Percentiles rank a stretch among this genome's conserved stretches.
These are phyloP conservation scores for Periglandula ipomoeae DNA, from an alignment of 2,329 filamentous ascomycete species.

Conservation along the genomic window DNA sequence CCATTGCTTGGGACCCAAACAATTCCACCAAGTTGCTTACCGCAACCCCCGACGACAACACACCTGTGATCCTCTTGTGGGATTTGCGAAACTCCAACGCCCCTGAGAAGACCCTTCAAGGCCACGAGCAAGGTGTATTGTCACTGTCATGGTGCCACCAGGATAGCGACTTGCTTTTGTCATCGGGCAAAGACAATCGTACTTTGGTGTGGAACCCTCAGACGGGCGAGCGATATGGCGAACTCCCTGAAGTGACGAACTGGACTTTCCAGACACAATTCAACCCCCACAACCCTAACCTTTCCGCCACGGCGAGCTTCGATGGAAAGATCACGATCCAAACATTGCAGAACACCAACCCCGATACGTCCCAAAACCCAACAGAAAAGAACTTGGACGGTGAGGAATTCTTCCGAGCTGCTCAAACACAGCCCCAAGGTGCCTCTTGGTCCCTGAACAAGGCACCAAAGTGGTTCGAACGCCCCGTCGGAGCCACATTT, in stretches of 20 bases:
- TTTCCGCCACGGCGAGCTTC: slow-evolving; percentile 92
- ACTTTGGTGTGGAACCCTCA: slow-evolving; percentile 96
- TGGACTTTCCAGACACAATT: slow-evolving; percentile 97
- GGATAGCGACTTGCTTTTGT: slow-evolving; percentile 80
- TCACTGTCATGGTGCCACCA: slow-evolving; percentile 94
- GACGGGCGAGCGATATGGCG: slow-evolving; percentile 77
- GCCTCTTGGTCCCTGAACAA: slow-evolving; percentile 80
- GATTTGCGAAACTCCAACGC: slow-evolving; percentile 93
- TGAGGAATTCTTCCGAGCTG: slow-evolving; percentile 94
- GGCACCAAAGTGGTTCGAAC: slow-evolving; percentile 83
- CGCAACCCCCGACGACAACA: slow-evolving; percentile 79
- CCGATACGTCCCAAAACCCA: slow-evolving; percentile 56
- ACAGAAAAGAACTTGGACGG: slow-evolving; percentile 68
- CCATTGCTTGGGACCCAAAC: slow-evolving; percentile 95
- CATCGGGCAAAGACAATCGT: slow-evolving; percentile 92
- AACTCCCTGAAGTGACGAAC: slow-evolving; percentile 96
- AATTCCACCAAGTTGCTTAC: slow-evolving; percentile 92
- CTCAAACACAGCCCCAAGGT: slow-evolving; percentile 82
- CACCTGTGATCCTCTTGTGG: slow-evolving; percentile 86
- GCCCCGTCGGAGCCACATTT: slow-evolving; percentile 79
- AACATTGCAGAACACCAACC: slow-evolving; percentile 88
- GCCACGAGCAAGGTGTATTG: slow-evolving; percentile 89
- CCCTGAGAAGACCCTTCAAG: slow-evolving; percentile 77
- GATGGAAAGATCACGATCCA: slow-evolving; percentile 94
- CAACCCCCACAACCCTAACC: slow-evolving; percentile 84